A percentile compares a stretch with the other conserved stretches of the same genome.
Conservation (phyloP, 169 alveolate species). For the Cryptosporidium sp. region DNA sequence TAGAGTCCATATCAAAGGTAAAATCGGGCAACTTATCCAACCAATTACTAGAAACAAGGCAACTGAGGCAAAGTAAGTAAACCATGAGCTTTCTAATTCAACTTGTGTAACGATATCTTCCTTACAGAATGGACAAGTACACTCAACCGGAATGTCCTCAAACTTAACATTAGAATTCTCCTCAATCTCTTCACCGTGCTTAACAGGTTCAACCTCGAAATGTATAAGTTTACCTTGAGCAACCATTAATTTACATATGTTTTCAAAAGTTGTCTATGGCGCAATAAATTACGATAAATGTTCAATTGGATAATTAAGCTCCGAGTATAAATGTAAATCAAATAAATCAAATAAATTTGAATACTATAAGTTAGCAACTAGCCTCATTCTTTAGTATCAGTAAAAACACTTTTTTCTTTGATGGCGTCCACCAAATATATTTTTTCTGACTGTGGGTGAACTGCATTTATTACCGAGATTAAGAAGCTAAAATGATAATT, state of each 20-base stretch:
- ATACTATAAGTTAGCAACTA: neutral
- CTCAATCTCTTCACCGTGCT: conserved; percentile 45
- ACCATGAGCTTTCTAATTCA: conserved; percentile 70
- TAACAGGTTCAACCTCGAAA: conserved; percentile 73
- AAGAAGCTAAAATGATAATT: conserved; percentile 13
- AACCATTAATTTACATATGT: conserved; percentile 28
- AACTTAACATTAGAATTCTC: conserved; percentile 42
- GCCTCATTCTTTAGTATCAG: neutral
- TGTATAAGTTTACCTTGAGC: conserved; percentile 66
- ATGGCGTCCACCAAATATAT: neutral
- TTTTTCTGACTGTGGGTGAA: neutral
- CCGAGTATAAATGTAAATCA: neutral
- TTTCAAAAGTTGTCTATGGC: conserved; percentile 6
- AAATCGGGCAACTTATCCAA: conserved; percentile 71
- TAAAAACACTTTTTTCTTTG: neutral
- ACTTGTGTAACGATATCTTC: conserved; percentile 76
- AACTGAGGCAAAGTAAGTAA: conserved; percentile 67
- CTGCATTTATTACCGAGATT: neutral
- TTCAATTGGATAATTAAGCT: neutral
- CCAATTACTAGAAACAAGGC: conserved; percentile 47
- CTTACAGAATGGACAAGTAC: conserved; percentile 75
- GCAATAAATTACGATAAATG: neutral
- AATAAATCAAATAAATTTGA: neutral
- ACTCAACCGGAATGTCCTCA: conserved; percentile 75
- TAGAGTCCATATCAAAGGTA: conserved; percentile 76